Evolutionary conservation across 106 monocot genomes (phyloP).

Genomic region (Acorus gramineus): DNA sequence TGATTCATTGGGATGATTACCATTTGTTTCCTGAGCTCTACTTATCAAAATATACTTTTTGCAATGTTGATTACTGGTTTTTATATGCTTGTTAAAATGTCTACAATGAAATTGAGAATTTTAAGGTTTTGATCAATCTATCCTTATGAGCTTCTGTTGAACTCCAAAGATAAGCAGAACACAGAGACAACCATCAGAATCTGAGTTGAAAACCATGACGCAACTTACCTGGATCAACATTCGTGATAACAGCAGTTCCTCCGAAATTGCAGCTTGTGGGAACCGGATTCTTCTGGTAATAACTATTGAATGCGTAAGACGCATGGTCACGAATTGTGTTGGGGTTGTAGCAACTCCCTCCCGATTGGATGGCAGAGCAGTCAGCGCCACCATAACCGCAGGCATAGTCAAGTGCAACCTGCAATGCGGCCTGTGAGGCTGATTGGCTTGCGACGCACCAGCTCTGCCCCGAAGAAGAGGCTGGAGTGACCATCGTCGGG

Average conservation of each 20-base stretch:
- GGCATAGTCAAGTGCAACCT: slow-evolving; percentile 88
- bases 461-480: slow-evolving; percentile 37
- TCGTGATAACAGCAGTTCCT: slow-evolving; percentile 62
- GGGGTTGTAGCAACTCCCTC: slow-evolving; percentile 69
- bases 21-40: too few relatives aligned
- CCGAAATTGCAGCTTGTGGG: slow-evolving; percentile 91
- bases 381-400: slow-evolving; percentile 90
- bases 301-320: slow-evolving; percentile 85
- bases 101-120: too few relatives aligned
- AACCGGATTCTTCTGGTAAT: slow-evolving; percentile 81
- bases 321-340: slow-evolving; percentile 71
- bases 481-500: not conserved
- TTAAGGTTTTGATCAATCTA: too few relatives aligned
- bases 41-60: too few relatives aligned
- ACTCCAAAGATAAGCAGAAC: too few relatives aligned
- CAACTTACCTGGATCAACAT: slow-evolving; percentile 71
- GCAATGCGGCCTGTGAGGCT: slow-evolving; percentile 59
- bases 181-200: too few relatives aligned
- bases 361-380: slow-evolving; percentile 62
- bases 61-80: too few relatives aligned
- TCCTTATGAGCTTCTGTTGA: too few relatives aligned
- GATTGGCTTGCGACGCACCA: slow-evolving; percentile 79
- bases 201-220: too few relatives aligned
- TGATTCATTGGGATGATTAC: too few relatives aligned
- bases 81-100: too few relatives aligned